These are phyloP conservation scores for Komagataella phaffii DNA, from an alignment of 805 yeast genomes.

Conservation along the genomic window DNA sequence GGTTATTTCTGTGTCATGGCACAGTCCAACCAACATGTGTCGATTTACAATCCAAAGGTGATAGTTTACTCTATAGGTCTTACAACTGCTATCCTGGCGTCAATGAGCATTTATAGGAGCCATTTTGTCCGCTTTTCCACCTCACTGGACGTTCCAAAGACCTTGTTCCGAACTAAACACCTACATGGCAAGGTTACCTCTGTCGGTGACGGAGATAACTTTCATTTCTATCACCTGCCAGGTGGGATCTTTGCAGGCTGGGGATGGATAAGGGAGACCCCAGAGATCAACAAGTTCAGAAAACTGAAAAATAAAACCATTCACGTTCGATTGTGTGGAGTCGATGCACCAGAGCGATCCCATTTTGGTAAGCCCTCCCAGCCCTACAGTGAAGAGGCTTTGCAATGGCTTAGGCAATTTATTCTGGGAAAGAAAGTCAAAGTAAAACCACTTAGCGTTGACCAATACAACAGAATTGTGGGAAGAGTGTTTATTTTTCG, in stretches of 20 bases:
- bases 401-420: constrained; percentile 58
- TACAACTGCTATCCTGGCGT: constrained; percentile 22
- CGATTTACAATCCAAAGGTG: constrained; percentile 11
- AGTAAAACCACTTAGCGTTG: constrained; percentile 67
- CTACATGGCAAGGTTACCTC: constrained; percentile 68
- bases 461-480: constrained; percentile 84
- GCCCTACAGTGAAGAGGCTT: constrained; percentile 74
- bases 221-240: constrained; percentile 85
- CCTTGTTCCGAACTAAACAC: constrained; percentile 27
- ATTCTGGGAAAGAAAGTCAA: constrained; percentile 56
- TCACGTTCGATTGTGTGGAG: constrained; percentile 75
- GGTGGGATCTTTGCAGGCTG: constrained; percentile 85
- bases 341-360: constrained; percentile 93
- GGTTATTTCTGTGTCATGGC: constrained; percentile 1
- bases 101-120: constrained; percentile 28
- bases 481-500: constrained; percentile 53
- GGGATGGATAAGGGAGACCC: constrained; percentile 77
- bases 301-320: constrained; percentile 54
- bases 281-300: constrained; percentile 30
- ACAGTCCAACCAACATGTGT: background rate
- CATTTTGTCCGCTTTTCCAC: constrained; percentile 36
- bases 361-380: constrained; percentile 94
- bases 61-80: constrained; percentile 16
- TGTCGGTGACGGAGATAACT: constrained; percentile 95
- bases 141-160: constrained; percentile 35